phyloP scores from a whole-genome alignment of 176 grass and related monocot genomes.

The Rhynchospora tenuis region DNA sequence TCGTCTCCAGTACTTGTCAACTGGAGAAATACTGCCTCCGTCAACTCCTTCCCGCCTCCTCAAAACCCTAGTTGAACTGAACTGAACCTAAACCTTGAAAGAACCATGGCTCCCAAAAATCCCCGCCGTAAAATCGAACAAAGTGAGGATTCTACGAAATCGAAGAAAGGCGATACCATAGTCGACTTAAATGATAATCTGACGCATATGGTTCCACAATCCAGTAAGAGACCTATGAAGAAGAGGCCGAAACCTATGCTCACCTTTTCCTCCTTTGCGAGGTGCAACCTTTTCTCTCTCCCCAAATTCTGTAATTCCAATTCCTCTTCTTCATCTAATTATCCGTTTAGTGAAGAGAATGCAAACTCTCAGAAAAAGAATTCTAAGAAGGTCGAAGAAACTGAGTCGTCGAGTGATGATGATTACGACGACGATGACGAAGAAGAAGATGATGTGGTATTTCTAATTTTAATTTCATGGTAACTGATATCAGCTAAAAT shows the following conservation, averaged over 20 bases:
- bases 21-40: no score
- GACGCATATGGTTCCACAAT: neutral
- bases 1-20: no score
- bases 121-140: no score
- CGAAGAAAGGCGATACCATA: neutral
- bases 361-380: neutral
- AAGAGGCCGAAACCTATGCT: slow-evolving; percentile 31
- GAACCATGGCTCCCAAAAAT: no score
- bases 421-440: neutral
- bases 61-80: no score
- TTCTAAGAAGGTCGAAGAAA: neutral
- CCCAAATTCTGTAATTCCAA: neutral
- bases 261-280: slow-evolving; percentile 64
- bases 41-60: no score
- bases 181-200: neutral
- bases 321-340: neutral
- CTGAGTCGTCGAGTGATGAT: neutral
- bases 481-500: neutral
- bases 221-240: neutral
- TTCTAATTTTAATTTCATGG: neutral
- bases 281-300: slow-evolving; percentile 41
- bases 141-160: neutral
- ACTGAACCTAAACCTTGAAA: no score
- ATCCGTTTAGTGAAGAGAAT: neutral
- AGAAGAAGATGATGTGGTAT: slow-evolving; percentile 6